Conservation (phyloP, 371 early-diverging fungal genomes). For the Coemansia sp. region DNA sequence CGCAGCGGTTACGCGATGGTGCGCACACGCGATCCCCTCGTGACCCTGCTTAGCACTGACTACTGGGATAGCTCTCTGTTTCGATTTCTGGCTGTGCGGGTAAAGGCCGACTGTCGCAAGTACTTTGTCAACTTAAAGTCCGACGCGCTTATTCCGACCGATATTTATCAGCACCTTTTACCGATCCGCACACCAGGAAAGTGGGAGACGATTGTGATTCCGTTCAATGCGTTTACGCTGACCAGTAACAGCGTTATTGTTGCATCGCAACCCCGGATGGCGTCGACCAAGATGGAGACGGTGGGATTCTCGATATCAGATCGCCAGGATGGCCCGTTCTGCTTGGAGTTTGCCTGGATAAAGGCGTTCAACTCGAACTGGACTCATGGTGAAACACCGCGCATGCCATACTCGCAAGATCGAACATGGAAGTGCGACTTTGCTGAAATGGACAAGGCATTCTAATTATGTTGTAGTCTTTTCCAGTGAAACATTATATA, state of each 20-base stretch:
- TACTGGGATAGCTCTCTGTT: conserved; percentile 82
- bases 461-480: conserved; percentile 1
- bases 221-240: conserved; percentile 86
- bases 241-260: conserved; percentile 85
- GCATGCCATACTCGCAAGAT: conserved; percentile 38
- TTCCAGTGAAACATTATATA: no score
- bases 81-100: conserved; percentile 79
- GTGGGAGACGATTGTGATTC: conserved; percentile 91
- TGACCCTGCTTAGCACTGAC: conserved; percentile 71
- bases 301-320: conserved; percentile 86
- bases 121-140: conserved; percentile 92
- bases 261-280: conserved; percentile 81
- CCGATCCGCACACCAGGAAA: conserved; percentile 79
- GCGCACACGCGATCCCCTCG: conserved; percentile 62
- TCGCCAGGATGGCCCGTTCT: conserved; percentile 80
- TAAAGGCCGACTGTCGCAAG: conserved; percentile 72
- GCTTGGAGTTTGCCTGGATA: conserved; percentile 87
- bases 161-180: conserved; percentile 89
- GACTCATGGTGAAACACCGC: conserved; percentile 41
- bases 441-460: conserved; percentile 27
- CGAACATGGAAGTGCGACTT: conserved; percentile 49
- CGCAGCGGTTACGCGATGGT: conserved; percentile 90
- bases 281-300: conserved; percentile 77
- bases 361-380: conserved; percentile 55
- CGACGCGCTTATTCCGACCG: conserved; percentile 74